Evolutionary conservation across 1,284 basidiomycete species (phyloP), one percentile per base, ranked within the genome.

Genomic region (Heimioporus punctisporus): DNA sequence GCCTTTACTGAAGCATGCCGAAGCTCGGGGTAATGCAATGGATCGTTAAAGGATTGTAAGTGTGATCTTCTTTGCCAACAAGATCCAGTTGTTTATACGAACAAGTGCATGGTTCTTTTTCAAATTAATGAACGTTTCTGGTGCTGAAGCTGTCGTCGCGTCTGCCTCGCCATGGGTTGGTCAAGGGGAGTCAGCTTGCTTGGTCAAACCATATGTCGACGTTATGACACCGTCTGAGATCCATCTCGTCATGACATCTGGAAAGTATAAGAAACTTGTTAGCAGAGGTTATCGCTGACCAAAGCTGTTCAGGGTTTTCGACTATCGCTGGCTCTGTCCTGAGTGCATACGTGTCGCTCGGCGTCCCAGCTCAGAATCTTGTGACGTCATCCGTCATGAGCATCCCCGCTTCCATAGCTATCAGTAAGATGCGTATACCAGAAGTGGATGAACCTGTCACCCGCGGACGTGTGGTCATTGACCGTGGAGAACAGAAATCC

Each of bases 311-410:
- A 80, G 79, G 81, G 40, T 93, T 94, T 75, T 91, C 93, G 11
- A 95, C 93, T 51, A 96, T 96, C 63, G 88, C 94, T 51, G 95
- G 95, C 48, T 93, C 92, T 51, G 93, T 96, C 19, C 80, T 97
- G 53, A 78, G 83, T 52, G 93, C 92, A 43, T 97, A 96, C 72
- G 90, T 96, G 64, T 76, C 73, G 52, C 75, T 95, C 58, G 95
- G 95, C 53, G 90, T 97, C 39, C 88, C 90, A 30, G 74, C 93
- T 19, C 82, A 87, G 72, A 93, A 92, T 71, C 79, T 97, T 28
- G 81, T 97, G 64, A 95, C 94, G 7, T 91, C 94, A 6, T 94
- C 92, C 12, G 90, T 97, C 61, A 97, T 97, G 94, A 92, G 88
- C 68, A 97, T 97, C 64, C 94, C 94, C 12, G 94, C 95, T 2